Conservation (phyloP, 1,284 basidiomycete genomes). For the Ustilago bromivora region DNA sequence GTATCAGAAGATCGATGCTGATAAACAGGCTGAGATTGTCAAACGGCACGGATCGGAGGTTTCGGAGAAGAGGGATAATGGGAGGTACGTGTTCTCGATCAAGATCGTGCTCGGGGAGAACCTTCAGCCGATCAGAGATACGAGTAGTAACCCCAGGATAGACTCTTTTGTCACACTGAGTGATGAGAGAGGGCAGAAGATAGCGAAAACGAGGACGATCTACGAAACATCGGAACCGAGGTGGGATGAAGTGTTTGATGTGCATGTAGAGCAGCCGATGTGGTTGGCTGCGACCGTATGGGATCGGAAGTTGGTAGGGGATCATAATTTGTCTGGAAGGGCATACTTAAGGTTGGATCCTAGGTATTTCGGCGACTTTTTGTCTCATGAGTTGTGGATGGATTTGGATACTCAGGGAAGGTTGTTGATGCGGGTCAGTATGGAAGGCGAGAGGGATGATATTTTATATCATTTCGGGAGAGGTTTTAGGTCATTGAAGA, state of each 20-base stretch:
- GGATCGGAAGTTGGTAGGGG: slow-evolving; percentile 81
- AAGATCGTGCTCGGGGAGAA: slow-evolving; percentile 80
- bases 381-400: slow-evolving; percentile 92
- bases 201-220: slow-evolving; percentile 95
- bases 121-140: slow-evolving; percentile 56
- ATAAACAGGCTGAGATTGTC: slow-evolving; percentile 81
- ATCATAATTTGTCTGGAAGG: slow-evolving; percentile 83
- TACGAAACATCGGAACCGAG: slow-evolving; percentile 89
- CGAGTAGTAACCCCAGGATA: slow-evolving; percentile 50
- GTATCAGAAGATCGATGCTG: slow-evolving; percentile 90
- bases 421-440: slow-evolving; percentile 87
- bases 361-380: slow-evolving; percentile 84
- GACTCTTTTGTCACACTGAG: slow-evolving; percentile 96
- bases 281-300: slow-evolving; percentile 97
- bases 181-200: slow-evolving; percentile 87
- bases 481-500: slow-evolving; percentile 92
- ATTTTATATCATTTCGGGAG: slow-evolving; percentile 97
- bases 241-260: slow-evolving; percentile 98
- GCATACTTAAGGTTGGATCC: slow-evolving; percentile 94
- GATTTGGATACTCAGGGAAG: slow-evolving; percentile 89
- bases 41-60: slow-evolving; percentile 71
- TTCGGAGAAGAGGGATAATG: slow-evolving; percentile 62
- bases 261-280: slow-evolving; percentile 81
- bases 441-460: slow-evolving; percentile 99
- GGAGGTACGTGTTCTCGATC: slow-evolving; percentile 85